Conservation (phyloP, 257 asterid genomes). For the Jasminum sambac region DNA sequence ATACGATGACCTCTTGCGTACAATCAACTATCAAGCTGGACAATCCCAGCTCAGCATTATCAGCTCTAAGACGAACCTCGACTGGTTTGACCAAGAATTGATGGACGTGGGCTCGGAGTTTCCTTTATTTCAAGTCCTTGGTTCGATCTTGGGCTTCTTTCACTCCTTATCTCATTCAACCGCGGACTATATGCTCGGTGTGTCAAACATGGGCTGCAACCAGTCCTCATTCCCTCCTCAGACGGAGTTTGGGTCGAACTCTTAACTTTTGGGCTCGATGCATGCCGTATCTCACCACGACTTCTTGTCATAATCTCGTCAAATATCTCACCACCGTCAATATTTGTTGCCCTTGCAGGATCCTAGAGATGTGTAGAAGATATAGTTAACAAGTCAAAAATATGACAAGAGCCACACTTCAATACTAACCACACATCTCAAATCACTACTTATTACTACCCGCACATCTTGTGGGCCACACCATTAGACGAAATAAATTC, state of each 20-base stretch:
- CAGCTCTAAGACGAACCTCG: neutral
- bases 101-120: neutral
- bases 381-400: neutral
- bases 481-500: neutral
- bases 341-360: neutral
- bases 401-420: neutral
- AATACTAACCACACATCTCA: no score
- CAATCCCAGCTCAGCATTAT: neutral
- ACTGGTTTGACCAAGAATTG: neutral
- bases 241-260: neutral
- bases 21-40: neutral
- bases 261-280: neutral
- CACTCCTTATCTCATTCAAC: neutral
- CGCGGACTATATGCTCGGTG: neutral
- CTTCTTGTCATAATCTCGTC: neutral
- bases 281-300: slow-evolving; percentile 8
- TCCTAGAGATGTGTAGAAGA: neutral
- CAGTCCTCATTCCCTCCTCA: neutral
- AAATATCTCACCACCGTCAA: slow-evolving; percentile 5
- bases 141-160: neutral
- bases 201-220: neutral
- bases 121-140: slow-evolving; percentile 3
- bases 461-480: no score
- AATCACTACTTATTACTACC: no score
- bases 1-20: slow-evolving; percentile 11